Conservation (phyloP, 108 stramenopile genomes). For the Phaeodactylum tricornutum region DNA sequence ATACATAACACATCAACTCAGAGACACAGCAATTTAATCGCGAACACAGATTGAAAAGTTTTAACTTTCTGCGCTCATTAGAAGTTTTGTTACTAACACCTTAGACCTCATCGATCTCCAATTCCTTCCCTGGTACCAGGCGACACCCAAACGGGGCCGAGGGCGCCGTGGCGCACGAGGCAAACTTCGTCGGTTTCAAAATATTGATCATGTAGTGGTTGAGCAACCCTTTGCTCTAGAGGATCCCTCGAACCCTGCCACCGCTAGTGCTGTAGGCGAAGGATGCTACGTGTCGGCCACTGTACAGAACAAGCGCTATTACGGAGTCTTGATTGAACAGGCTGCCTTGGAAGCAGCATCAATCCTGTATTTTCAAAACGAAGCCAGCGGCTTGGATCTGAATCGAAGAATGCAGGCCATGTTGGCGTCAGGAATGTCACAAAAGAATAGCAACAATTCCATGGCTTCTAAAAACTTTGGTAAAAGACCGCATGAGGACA, state of each 20-base stretch:
- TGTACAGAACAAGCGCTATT: conserved; percentile 35
- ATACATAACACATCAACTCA: no score
- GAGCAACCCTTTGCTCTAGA: conserved; percentile 29
- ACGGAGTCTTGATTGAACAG: conserved; percentile 43
- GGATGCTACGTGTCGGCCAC: conserved; percentile 40
- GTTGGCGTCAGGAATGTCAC: conserved; percentile 3
- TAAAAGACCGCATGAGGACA: background rate
- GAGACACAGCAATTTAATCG: no score
- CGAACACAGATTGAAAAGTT: no score
- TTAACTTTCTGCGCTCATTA: no score
- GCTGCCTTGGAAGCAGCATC: conserved; percentile 29
- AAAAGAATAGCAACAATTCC: background rate
- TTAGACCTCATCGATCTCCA: no score
- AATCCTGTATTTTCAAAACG: conserved; percentile 28
- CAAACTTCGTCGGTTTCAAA: conserved; percentile 19
- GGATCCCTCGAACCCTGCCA: background rate
- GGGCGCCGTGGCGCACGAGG: conserved; percentile 13
- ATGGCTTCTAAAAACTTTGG: no score
- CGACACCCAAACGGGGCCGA: background rate
- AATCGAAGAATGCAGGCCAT: conserved; percentile 32
- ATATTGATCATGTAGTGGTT: conserved; percentile 32
- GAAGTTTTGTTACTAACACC: no score
- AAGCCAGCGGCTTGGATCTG: conserved; percentile 29
- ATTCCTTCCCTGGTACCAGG: no score
- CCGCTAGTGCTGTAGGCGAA: conserved; percentile 27